Evolutionary conservation across 2,329 filamentous ascomycete species (phyloP).

Genomic region (Verticillium dahliae): DNA sequence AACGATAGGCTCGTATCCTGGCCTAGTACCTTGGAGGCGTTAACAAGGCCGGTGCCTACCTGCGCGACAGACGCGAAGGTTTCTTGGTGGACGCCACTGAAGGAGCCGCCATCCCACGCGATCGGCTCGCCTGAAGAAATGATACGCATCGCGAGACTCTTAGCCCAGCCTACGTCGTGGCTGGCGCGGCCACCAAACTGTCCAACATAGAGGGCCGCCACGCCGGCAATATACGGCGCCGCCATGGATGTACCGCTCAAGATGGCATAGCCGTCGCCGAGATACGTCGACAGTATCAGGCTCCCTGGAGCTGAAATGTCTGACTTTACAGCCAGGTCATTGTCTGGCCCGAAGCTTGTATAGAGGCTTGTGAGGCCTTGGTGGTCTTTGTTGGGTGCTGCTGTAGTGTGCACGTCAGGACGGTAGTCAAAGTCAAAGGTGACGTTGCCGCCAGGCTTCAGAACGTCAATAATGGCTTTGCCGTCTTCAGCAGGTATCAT

Average conservation of each 20-base stretch:
- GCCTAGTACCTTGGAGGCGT: conserved; percentile 32
- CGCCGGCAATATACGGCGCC: conserved; percentile 36
- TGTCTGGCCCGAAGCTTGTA: conserved; percentile 35
- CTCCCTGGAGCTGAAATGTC: conserved; percentile 35
- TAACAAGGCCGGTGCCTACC: conserved; percentile 34
- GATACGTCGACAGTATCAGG: conserved; percentile 33
- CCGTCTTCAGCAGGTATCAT: conserved; percentile 16
- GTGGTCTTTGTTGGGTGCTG: conserved; percentile 27
- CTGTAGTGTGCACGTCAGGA: conserved; percentile 14
- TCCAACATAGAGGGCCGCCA: conserved; percentile 27
- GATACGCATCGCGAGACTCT: conserved; percentile 20
- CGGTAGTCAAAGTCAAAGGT: conserved; percentile 21
- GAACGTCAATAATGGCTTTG: conserved; percentile 16
- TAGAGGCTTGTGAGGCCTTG: no score
- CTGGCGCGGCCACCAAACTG: conserved; percentile 21
- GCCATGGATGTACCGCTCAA: conserved; percentile 43
- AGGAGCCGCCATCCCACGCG: conserved; percentile 18
- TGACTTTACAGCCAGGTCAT: conserved; percentile 35
- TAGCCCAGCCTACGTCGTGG: conserved; percentile 22
- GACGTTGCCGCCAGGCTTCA: conserved; percentile 18
- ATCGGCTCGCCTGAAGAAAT: conserved; percentile 22
- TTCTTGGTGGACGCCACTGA: conserved; percentile 10
- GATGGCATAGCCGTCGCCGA: conserved; percentile 27
- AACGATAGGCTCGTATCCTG: conserved; percentile 28
- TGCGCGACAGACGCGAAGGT: conserved; percentile 25